These are phyloP conservation scores for Amesomyces nigricolor DNA, from an alignment of 2,329 filamentous ascomycete genomes.

Conservation along the genomic window DNA sequence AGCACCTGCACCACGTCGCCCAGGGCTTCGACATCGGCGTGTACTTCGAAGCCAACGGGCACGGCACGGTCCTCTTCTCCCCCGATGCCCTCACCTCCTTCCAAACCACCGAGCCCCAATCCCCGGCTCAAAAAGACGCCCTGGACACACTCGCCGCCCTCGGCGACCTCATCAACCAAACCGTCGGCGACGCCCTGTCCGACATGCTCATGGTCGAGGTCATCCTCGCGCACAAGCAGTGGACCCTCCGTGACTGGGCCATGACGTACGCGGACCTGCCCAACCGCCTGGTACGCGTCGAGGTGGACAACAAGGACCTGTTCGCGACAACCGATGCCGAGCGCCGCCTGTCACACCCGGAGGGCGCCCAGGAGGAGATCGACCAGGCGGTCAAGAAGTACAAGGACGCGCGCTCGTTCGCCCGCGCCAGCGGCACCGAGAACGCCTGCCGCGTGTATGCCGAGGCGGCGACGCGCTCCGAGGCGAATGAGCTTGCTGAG, in stretches of 20 bases:
- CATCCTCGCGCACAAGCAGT: constrained; percentile 90
- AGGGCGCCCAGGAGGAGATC: constrained; percentile 77
- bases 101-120: constrained; percentile 73
- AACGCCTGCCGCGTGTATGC: constrained; percentile 95
- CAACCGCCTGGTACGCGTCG: constrained; percentile 88
- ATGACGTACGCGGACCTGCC: constrained; percentile 89
- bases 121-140: constrained; percentile 84
- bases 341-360: constrained; percentile 73
- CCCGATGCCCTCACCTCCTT: constrained; percentile 75
- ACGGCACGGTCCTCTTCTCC: constrained; percentile 94
- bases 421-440: constrained; percentile 88
- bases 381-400: constrained; percentile 86
- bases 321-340: constrained; percentile 93
- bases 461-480: constrained; percentile 81
- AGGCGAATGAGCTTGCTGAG: constrained; percentile 84
- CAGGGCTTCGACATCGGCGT: constrained; percentile 91
- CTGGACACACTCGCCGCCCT: constrained; percentile 79
- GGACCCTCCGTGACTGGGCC: constrained; percentile 87
- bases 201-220: constrained; percentile 95
- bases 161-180: constrained; percentile 93
- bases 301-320: constrained; percentile 79
- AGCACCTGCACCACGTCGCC: constrained; percentile 96
- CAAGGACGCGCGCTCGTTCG: constrained; percentile 82
- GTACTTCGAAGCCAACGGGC: constrained; percentile 98
- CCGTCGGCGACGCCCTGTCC: constrained; percentile 90